A percentile compares a stretch with the other conserved stretches of the same genome.
These are phyloP conservation scores for Alternaria longipes DNA, from an alignment of 2,329 filamentous ascomycete genomes.

Conservation along the genomic window DNA sequence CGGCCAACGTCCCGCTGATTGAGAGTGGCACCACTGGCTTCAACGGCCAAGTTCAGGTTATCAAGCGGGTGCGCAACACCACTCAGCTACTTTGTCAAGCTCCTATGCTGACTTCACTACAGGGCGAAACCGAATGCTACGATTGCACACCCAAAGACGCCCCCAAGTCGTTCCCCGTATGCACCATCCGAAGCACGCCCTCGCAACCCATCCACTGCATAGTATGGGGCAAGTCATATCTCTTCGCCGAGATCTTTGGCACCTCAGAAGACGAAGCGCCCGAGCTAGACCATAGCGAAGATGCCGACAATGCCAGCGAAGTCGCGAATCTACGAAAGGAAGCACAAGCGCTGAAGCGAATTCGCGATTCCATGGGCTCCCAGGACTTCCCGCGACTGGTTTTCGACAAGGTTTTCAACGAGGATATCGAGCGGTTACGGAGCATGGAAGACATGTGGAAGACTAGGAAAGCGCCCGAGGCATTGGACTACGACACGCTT, in stretches of 20 bases:
- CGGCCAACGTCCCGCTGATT: slow-evolving; percentile 87
- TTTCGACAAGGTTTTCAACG: slow-evolving; percentile 91
- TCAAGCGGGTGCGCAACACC: slow-evolving; percentile 71
- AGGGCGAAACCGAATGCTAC: slow-evolving; percentile 90
- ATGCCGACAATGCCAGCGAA: slow-evolving; percentile 84
- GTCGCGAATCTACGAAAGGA: slow-evolving; percentile 89
- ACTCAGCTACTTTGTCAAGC: background rate
- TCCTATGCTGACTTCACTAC: slow-evolving; percentile 12
- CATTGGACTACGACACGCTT: slow-evolving; percentile 74
- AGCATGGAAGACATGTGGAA: slow-evolving; percentile 99
- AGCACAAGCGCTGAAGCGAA: slow-evolving; percentile 81
- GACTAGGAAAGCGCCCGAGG: slow-evolving; percentile 74
- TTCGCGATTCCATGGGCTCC: slow-evolving; percentile 82
- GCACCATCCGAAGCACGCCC: slow-evolving; percentile 95
- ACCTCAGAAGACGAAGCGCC: slow-evolving; percentile 85
- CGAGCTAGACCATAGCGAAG: slow-evolving; percentile 79
- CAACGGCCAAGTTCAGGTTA: slow-evolving; percentile 96
- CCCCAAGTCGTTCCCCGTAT: slow-evolving; percentile 93
- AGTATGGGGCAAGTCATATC: slow-evolving; percentile 97
- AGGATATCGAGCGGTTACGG: slow-evolving; percentile 82
- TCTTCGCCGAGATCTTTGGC: slow-evolving; percentile 94
- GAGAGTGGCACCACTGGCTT: slow-evolving; percentile 98
- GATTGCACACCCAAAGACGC: slow-evolving; percentile 91
- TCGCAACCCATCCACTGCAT: slow-evolving; percentile 98
- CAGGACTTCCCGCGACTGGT: slow-evolving; percentile 79